These are phyloP conservation scores for Phytopythium vexans DNA, from an alignment of 352 stramenopile genomes.

Conservation along the genomic window DNA sequence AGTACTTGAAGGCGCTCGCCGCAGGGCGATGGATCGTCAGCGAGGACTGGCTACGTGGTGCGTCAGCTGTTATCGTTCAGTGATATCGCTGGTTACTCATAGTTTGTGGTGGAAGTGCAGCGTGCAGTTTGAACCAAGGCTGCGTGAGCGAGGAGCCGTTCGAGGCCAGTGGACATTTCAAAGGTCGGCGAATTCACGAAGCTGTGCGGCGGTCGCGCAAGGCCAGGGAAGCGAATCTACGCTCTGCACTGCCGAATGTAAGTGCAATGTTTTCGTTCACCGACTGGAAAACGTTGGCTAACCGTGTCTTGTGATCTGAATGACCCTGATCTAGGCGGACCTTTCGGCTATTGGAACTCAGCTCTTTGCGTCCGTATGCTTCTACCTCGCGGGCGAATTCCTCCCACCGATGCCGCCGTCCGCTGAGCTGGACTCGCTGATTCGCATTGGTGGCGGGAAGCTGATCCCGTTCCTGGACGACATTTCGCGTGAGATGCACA, in stretches of 20 bases:
- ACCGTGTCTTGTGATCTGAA: constrained; percentile 4
- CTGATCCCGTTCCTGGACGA: constrained; percentile 51
- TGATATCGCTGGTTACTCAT: constrained; percentile 1
- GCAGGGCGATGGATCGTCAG: constrained; percentile 83
- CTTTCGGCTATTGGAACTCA: constrained; percentile 44
- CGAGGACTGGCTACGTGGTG: constrained; percentile 75
- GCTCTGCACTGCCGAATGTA: constrained; percentile 18
- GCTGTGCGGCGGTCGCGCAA: constrained; percentile 46
- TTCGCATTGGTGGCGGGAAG: constrained; percentile 62
- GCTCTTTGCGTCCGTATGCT: constrained; percentile 68
- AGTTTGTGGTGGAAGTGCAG: constrained; percentile 14
- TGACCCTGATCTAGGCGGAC: constrained; percentile 12
- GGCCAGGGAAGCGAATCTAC: constrained; percentile 35
- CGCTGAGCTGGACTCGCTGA: constrained; percentile 59
- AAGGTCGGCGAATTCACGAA: constrained; percentile 44
- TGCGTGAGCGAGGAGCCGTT: constrained; percentile 48
- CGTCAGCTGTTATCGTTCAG: not conserved
- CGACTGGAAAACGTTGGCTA: not conserved
- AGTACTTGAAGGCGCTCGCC: constrained; percentile 82
- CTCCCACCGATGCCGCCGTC: constrained; percentile 70
- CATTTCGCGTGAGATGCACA: constrained; percentile 48
- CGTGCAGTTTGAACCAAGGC: constrained; percentile 28
- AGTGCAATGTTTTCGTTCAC: constrained; percentile 1
- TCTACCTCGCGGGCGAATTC: constrained; percentile 75
- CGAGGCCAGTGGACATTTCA: constrained; percentile 62